Conservation (phyloP, 1,284 basidiomycete species). For the Moniliella sp. region DNA sequence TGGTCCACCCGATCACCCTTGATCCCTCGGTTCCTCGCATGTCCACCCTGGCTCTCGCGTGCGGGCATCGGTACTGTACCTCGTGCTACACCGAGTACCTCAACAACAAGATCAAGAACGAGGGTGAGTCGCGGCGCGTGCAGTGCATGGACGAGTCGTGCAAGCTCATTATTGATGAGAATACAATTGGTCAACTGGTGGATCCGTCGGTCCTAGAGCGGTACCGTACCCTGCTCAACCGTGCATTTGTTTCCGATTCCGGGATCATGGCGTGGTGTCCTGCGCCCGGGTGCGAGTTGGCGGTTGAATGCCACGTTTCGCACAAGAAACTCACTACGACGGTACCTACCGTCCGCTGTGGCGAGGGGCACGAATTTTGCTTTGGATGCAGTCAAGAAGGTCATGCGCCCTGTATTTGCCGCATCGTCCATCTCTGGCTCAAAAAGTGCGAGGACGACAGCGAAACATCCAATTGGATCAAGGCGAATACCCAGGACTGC, state of each 20-base stretch:
- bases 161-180: constrained; percentile 44
- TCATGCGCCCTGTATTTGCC: constrained; percentile 75
- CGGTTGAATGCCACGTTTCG: constrained; percentile 59
- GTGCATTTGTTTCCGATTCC: constrained; percentile 72
- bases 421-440: constrained; percentile 72
- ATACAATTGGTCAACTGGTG: constrained; percentile 17
- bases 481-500: constrained; percentile 96
- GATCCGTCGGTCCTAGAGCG: constrained; percentile 33
- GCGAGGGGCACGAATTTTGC: constrained; percentile 47
- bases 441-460: constrained; percentile 93
- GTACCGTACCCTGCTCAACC: constrained; percentile 68
- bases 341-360: constrained; percentile 74
- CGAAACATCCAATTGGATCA: constrained; percentile 94
- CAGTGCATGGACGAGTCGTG: constrained; percentile 87
- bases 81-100: constrained; percentile 72
- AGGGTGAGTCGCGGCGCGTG: constrained; percentile 58
- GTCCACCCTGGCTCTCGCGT: constrained; percentile 25
- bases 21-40: no score
- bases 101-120: constrained; percentile 64
- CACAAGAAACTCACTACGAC: constrained; percentile 42
- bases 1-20: no score
- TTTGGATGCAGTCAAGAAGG: constrained; percentile 39
- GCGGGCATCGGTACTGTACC: constrained; percentile 27
- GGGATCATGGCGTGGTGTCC: constrained; percentile 76
- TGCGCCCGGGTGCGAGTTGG: constrained; percentile 46